phyloP scores from a whole-genome alignment of 2,329 filamentous ascomycete species.

The Claviceps sp. region DNA sequence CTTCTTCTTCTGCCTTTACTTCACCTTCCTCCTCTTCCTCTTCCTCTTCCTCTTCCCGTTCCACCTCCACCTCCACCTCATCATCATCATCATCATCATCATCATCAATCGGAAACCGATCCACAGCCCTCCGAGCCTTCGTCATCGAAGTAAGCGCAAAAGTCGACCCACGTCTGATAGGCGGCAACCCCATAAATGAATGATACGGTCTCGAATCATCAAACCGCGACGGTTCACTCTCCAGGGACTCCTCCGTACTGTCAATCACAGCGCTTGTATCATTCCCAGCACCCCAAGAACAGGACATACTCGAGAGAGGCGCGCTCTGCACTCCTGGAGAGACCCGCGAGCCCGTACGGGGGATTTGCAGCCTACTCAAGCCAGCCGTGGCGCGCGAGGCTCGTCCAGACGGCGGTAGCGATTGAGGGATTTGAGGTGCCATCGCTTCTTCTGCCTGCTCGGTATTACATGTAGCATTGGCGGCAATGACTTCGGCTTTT shows the following conservation, averaged over 20 bases:
- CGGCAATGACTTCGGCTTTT: neutral
- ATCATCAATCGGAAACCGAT: conserved; percentile 20
- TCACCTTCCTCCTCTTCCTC: neutral
- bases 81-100: conserved; percentile 14
- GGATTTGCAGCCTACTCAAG: conserved; percentile 8
- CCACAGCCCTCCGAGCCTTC: conserved; percentile 17
- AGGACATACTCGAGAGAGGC: neutral
- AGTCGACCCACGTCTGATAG: conserved; percentile 43
- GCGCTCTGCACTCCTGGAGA: neutral
- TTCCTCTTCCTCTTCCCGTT: neutral
- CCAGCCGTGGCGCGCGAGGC: conserved; percentile 6
- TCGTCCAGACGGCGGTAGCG: neutral
- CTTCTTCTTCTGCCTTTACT: neutral
- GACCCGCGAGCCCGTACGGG: neutral
- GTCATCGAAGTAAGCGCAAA: conserved; percentile 30
- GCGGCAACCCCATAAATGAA: conserved; percentile 44
- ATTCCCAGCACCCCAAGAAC: neutral
- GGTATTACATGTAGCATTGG: neutral
- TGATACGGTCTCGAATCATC: conserved; percentile 27
- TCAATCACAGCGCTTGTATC: neutral
- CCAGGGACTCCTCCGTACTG: neutral
- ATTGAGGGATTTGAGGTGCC: conserved; percentile 2
- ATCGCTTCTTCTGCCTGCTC: neutral
- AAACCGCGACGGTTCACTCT: conserved; percentile 11
- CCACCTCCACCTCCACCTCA: neutral